Evolutionary conservation across 495 filamentous ascomycete species (phyloP).

Genomic region (Venustampulla echinocandica): DNA sequence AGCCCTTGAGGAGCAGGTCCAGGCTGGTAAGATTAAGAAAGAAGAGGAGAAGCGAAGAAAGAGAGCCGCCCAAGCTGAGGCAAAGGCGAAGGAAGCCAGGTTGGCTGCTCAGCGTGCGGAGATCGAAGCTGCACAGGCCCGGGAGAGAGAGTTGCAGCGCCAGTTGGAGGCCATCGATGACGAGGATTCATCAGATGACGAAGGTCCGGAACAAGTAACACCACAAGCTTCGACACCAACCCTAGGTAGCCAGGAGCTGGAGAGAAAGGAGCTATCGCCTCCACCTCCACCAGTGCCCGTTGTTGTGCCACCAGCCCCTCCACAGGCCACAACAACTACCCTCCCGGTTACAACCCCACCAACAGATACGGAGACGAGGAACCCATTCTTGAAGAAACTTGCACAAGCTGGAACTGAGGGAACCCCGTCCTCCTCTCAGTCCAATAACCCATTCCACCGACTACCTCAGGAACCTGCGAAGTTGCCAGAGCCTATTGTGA

Average conservation of each 20-base stretch:
- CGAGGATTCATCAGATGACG: constrained; percentile 75
- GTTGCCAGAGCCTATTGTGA: constrained; percentile 13
- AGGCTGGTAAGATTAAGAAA: constrained; percentile 92
- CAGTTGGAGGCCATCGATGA: constrained; percentile 73
- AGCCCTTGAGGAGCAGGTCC: constrained; percentile 88
- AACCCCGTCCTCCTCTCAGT: constrained; percentile 23
- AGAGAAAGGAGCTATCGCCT: constrained; percentile 40
- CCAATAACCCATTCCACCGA: constrained; percentile 91
- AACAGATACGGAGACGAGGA: constrained; percentile 45
- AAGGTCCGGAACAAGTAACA: constrained; percentile 71
- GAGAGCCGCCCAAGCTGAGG: constrained; percentile 77
- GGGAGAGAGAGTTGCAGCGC: constrained; percentile 77
- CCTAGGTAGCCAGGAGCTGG: constrained; percentile 44
- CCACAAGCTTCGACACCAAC: constrained; percentile 79
- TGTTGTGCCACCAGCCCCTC: constrained; percentile 32
- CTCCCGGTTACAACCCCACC: constrained; percentile 21
- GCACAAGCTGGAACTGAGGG: constrained; percentile 32
- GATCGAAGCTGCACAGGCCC: constrained; percentile 80
- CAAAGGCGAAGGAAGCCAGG: constrained; percentile 81
- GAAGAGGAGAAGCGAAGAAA: constrained; percentile 87
- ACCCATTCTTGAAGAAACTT: constrained; percentile 69
- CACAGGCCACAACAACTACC: constrained; percentile 21
- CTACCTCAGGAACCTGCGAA: constrained; percentile 41
- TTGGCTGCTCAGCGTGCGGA: constrained; percentile 83
- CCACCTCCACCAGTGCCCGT: constrained; percentile 35